phyloP scores from a whole-genome alignment of 2,329 filamentous ascomycete species.

The Aspergillus tamarii region DNA sequence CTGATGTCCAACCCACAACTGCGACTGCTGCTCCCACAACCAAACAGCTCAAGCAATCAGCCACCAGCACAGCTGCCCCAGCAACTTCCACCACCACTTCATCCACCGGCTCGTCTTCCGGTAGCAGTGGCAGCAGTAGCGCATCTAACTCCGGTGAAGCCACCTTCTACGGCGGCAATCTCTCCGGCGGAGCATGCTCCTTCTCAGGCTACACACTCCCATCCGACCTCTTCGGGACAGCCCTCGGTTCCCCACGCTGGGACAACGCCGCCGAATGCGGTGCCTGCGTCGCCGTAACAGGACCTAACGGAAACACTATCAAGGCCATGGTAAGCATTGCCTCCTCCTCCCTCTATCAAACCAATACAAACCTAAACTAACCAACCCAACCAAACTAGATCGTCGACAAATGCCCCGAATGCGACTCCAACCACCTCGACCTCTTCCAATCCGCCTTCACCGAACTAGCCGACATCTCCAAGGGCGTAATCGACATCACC shows the following conservation, averaged over 20 bases:
- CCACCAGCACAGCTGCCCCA: conserved; percentile 14
- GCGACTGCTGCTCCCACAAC: not conserved
- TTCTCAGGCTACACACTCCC: conserved; percentile 67
- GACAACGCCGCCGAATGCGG: conserved; percentile 59
- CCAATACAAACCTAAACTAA: conserved; percentile 1
- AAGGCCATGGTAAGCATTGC: conserved; percentile 62
- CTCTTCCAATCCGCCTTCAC: conserved; percentile 58
- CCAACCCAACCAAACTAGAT: conserved; percentile 39
- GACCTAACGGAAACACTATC: conserved; percentile 56
- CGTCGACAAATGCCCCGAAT: conserved; percentile 62
- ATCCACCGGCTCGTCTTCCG: conserved; percentile 14
- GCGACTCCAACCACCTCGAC: conserved; percentile 58
- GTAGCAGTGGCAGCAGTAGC: conserved; percentile 5
- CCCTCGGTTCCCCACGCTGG: conserved; percentile 63
- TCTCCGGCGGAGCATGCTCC: conserved; percentile 64
- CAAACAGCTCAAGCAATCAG: not conserved
- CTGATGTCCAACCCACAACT: conserved; percentile 5
- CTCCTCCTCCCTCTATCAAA: not conserved
- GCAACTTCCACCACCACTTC: conserved; percentile 14
- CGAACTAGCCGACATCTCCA: conserved; percentile 47
- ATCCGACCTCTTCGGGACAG: conserved; percentile 60
- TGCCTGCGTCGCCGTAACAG: conserved; percentile 61
- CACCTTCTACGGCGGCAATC: conserved; percentile 60
- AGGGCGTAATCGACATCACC: conserved; percentile 54
- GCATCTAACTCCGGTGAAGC: conserved; percentile 43